Evolutionary conservation across 805 yeast species (phyloP).

Genomic region (Yarrowia sp.): DNA sequence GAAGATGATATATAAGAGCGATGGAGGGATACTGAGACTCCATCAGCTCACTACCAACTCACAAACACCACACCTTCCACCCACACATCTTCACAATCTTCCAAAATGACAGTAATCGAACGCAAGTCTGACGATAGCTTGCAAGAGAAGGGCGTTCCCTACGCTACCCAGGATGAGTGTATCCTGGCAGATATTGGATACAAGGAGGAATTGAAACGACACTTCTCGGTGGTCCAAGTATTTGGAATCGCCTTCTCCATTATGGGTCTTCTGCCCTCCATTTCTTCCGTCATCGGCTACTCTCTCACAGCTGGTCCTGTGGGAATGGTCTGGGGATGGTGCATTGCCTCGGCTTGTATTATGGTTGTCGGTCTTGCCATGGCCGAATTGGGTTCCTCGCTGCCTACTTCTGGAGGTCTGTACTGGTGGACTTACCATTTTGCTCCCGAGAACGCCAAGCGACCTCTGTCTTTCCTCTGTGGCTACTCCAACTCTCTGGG

Average conservation of each 20-base stretch:
- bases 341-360: slow-evolving; percentile 62
- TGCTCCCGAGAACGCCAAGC: slow-evolving; percentile 62
- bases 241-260: slow-evolving; percentile 76
- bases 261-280: slow-evolving; percentile 69
- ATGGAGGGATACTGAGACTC: not conserved
- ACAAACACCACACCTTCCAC: not conserved
- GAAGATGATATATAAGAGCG: slow-evolving; percentile 16
- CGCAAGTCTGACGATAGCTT: slow-evolving; percentile 32
- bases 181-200: slow-evolving; percentile 64
- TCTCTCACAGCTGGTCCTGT: slow-evolving; percentile 70
- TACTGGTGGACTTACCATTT: slow-evolving; percentile 73
- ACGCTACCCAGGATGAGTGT: slow-evolving; percentile 46
- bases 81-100: not conserved
- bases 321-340: slow-evolving; percentile 78
- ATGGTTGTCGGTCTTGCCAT: slow-evolving; percentile 65
- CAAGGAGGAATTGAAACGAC: slow-evolving; percentile 69
- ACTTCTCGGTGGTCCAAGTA: slow-evolving; percentile 66
- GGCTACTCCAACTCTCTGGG: slow-evolving; percentile 76
- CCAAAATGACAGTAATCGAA: slow-evolving; percentile 1
- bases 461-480: slow-evolving; percentile 65
- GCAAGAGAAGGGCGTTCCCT: slow-evolving; percentile 32
- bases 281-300: slow-evolving; percentile 61
- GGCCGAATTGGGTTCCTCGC: slow-evolving; percentile 70
- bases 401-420: slow-evolving; percentile 79
- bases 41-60: slow-evolving; percentile 1